A percentile compares a stretch with the other conserved stretches of the same genome.
These are phyloP conservation scores for Neocatenulostroma microsporum DNA, from an alignment of 2,329 filamentous ascomycete genomes.

Conservation along the genomic window DNA sequence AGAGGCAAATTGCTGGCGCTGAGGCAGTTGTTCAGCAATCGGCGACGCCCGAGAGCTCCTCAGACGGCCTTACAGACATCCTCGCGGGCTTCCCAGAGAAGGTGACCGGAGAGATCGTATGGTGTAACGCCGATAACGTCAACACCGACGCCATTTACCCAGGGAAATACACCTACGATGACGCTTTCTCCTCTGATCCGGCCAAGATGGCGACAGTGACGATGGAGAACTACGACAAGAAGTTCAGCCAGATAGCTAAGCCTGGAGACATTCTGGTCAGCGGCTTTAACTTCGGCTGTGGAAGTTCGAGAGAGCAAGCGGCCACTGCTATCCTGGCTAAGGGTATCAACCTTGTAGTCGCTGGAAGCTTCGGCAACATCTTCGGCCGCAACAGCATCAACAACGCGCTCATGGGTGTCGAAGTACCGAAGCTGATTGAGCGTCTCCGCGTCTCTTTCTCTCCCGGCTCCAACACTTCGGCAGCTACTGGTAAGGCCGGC, in stretches of 20 bases:
- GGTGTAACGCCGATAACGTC: constrained; percentile 77
- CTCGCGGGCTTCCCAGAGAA: constrained; percentile 80
- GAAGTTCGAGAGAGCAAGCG: constrained; percentile 73
- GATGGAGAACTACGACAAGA: constrained; percentile 87
- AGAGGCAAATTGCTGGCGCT: constrained; percentile 35
- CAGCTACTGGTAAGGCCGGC: constrained; percentile 15
- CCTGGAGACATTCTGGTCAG: constrained; percentile 73
- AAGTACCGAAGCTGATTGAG: constrained; percentile 59
- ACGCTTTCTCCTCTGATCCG: constrained; percentile 62
- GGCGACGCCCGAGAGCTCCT: constrained; percentile 20
- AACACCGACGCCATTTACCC: constrained; percentile 92
- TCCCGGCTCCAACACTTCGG: constrained; percentile 8
- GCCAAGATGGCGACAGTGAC: constrained; percentile 81
- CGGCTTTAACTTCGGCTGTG: constrained; percentile 85
- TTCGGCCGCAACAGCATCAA: constrained; percentile 74
- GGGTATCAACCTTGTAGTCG: constrained; percentile 69
- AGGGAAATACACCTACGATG: constrained; percentile 86
- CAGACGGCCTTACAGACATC: constrained; percentile 53
- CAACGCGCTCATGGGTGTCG: constrained; percentile 65
- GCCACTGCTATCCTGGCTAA: constrained; percentile 80
- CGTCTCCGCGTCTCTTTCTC: constrained; percentile 58
- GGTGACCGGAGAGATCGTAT: constrained; percentile 78
- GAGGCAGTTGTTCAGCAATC: neutral
- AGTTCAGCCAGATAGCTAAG: constrained; percentile 57
- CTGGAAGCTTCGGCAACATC: constrained; percentile 77